Base-by-base conservation (phyloP, 2,329 filamentous ascomycete genomes). In the Neospermospora avenae region DNA sequence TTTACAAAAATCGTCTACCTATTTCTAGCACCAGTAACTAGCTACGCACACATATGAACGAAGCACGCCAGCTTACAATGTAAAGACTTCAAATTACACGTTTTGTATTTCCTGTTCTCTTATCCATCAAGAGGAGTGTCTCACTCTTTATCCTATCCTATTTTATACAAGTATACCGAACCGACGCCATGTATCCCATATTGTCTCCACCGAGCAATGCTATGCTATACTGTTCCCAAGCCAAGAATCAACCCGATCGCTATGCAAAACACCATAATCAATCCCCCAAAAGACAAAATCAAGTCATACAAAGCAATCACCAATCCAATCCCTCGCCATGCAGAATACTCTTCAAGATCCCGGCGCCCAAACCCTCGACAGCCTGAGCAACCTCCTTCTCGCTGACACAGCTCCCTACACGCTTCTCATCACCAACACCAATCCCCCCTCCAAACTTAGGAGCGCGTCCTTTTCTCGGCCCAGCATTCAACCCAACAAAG, bases 341-440 rank as follows among this genome's bases (percentile, higher is more conserved):
- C 69, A 88, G 68, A 66, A 88, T 87, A 70, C 80, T 84, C 69
- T 75, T 80, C 69, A 88, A 70, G 65, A 88, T 88, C 42, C 83
- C 83, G 4, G 79, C 79, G 1, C 84, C 85, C 3, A 84, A 73
- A 7, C 86, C 84, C 22, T 87, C 84, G 42, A 91, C 83, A 57
- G 89, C 86, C 58, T 82, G 81, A 66, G 87, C 84, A 65, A 96
- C 81, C 75, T 96, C 92, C 70, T 84, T 88, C 71, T 91, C 87
- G n/a, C 86, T 86, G 20, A 93, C 88, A 71, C 85, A 90, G 74
- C 90, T 92, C 2, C 88, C 87, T 51, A 96, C 82, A 57, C 87
- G 83, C 73, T 86, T 88, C 73, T 96, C 92, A 66, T 96, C 91
- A 1, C 79, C 77, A 63, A 74, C 79, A 70, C 71, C 82, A 74